A percentile compares a stretch with the other conserved stretches of the same genome.
Conservation (phyloP, 208 protist species). For the Phytomonas sp. region DNA sequence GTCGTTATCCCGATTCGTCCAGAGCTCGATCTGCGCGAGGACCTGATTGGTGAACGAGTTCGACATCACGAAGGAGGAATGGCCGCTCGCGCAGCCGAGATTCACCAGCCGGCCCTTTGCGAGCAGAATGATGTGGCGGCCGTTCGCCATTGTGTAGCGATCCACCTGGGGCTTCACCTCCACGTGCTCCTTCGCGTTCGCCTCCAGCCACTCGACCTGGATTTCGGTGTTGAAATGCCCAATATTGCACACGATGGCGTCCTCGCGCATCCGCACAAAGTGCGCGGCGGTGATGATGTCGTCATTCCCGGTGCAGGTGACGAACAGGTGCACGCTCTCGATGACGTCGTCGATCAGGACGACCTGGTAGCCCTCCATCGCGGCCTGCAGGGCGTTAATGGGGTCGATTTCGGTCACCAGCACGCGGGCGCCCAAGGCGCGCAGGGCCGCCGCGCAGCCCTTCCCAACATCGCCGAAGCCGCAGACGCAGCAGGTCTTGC, state of each 20-base stretch:
- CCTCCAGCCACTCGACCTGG: slow-evolving; percentile 94
- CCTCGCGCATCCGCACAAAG: slow-evolving; percentile 98
- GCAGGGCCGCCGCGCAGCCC: slow-evolving; percentile 95
- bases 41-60: slow-evolving; percentile 99
- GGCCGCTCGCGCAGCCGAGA: slow-evolving; percentile 98
- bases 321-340: slow-evolving; percentile 92
- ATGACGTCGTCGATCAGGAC: slow-evolving; percentile 93
- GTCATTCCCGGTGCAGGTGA: slow-evolving; percentile 97
- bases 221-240: slow-evolving; percentile 99
- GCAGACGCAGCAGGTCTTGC: slow-evolving; percentile 96
- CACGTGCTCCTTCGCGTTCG: slow-evolving; percentile 84
- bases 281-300: slow-evolving; percentile 97
- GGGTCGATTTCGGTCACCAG: slow-evolving; percentile 99
- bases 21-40: slow-evolving; percentile 98
- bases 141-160: slow-evolving; percentile 93
- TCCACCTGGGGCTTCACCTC: slow-evolving; percentile 99
- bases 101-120: slow-evolving; percentile 97
- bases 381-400: slow-evolving; percentile 99
- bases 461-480: slow-evolving; percentile 99
- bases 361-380: slow-evolving; percentile 98
- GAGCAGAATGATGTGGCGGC: slow-evolving; percentile 94
- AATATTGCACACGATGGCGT: slow-evolving; percentile 99
- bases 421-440: slow-evolving; percentile 93
- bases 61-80: slow-evolving; percentile 99
- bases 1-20: slow-evolving; percentile 84